Evolutionary conservation across 129 eudicot genomes (phyloP).

Genomic region (Calendula officinalis): DNA sequence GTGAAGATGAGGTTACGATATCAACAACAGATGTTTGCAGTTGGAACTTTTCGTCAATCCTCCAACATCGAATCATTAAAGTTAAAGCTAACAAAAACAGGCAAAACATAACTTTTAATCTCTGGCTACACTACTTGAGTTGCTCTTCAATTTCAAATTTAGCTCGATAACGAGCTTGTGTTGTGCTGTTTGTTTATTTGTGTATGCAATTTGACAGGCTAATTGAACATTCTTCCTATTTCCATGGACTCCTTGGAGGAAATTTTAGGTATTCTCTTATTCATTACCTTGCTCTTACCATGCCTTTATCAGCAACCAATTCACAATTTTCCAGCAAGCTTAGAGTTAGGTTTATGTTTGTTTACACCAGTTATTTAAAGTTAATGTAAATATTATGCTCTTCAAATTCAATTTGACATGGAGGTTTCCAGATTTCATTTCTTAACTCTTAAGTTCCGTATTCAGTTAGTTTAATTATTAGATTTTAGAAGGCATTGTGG

Average conservation of each 20-base stretch:
- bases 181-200: background rate
- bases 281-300: background rate
- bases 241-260: constrained; percentile 65
- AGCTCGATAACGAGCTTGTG: background rate
- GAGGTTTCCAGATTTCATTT: too few species aligned
- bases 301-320: background rate
- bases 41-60: constrained; percentile 55
- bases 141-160: constrained; percentile 4
- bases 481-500: too few species aligned
- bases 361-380: too few species aligned
- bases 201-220: constrained; percentile 45
- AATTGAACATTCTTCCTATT: constrained; percentile 63
- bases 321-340: background rate
- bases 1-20: constrained; percentile 21
- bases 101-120: constrained; percentile 18
- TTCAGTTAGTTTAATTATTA: too few species aligned
- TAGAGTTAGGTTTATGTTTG: too few species aligned
- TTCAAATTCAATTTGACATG: too few species aligned
- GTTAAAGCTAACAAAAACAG: constrained; percentile 49
- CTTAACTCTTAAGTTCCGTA: too few species aligned
- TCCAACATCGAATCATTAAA: constrained; percentile 37
- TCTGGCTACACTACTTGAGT: background rate
- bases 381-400: too few species aligned
- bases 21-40: constrained; percentile 44
- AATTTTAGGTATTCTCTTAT: constrained; percentile 50